Evolutionary conservation across 1,284 basidiomycete species (phyloP).

Genomic region (Phaffia rhodozyma): DNA sequence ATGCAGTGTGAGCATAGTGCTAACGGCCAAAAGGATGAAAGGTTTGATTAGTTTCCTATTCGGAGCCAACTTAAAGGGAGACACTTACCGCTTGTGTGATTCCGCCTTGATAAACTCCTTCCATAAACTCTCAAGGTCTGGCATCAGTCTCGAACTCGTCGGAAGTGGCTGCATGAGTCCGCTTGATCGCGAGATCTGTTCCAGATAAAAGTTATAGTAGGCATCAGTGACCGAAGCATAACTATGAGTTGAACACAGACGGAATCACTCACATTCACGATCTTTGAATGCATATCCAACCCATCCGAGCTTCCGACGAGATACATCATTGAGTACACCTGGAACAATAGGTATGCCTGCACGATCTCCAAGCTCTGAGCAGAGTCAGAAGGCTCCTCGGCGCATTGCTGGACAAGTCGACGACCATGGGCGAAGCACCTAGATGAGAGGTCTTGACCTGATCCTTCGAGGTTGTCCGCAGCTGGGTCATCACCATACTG

Average conservation of each 20-base stretch:
- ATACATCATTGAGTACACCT: conserved; percentile 21
- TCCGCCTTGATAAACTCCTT: conserved; percentile 20
- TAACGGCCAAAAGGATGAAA: not conserved
- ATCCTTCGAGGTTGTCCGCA: not conserved
- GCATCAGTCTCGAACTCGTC: conserved; percentile 1
- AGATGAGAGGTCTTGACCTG: conserved; percentile 7
- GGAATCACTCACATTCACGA: conserved; percentile 20
- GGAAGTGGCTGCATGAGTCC: conserved; percentile 22
- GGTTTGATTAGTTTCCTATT: not conserved
- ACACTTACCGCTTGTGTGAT: conserved; percentile 22
- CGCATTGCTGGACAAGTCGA: conserved; percentile 3
- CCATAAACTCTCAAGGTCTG: conserved; percentile 22
- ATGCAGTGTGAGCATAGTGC: conserved; percentile 22
- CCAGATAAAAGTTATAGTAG: not conserved
- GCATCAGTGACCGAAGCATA: too few relatives aligned
- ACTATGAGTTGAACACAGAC: not conserved
- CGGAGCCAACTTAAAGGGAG: not conserved
- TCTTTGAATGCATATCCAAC: conserved; percentile 19
- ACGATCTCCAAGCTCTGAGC: conserved; percentile 16
- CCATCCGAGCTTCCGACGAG: conserved; percentile 17
- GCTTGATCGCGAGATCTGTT: conserved; percentile 18
- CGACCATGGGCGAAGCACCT: not conserved
- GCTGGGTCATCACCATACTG: conserved; percentile 19
- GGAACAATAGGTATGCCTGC: conserved; percentile 22
- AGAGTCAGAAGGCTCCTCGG: conserved; percentile 7